These are phyloP conservation scores for Aegilops bicornis DNA, from an alignment of 176 grass and related monocot genomes.

Conservation along the genomic window DNA sequence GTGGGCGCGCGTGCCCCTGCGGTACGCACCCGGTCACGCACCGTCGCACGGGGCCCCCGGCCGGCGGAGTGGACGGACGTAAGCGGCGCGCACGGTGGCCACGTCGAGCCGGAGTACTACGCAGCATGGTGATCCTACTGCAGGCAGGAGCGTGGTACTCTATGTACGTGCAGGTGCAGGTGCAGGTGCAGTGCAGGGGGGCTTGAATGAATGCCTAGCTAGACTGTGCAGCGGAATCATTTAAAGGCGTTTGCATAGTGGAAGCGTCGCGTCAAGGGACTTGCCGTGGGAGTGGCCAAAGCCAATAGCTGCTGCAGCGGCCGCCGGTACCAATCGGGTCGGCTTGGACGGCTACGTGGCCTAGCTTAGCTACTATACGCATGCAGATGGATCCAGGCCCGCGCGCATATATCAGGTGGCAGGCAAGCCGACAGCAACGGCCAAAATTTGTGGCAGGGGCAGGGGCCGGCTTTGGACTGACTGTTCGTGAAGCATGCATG, in stretches of 20 bases:
- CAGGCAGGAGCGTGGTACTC: background rate
- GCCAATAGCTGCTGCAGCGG: background rate
- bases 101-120: background rate
- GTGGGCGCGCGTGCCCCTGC: background rate
- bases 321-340: background rate
- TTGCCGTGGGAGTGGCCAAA: background rate
- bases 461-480: background rate
- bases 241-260: background rate
- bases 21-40: background rate
- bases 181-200: background rate
- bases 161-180: background rate
- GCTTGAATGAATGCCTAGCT: background rate
- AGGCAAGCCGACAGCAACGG: background rate
- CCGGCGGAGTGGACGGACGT: no score
- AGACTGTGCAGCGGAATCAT: background rate
- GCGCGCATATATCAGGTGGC: background rate
- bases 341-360: background rate
- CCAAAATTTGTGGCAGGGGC: background rate
- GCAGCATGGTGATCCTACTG: background rate
- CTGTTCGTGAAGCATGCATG: background rate
- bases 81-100: background rate
- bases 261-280: background rate
- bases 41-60: no score
- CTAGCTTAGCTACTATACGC: no score
- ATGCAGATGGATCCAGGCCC: background rate